Evolutionary conservation across 495 filamentous ascomycete species (phyloP), one percentile per base, ranked within the genome.

Genomic region (Gamarada debralockiae): DNA sequence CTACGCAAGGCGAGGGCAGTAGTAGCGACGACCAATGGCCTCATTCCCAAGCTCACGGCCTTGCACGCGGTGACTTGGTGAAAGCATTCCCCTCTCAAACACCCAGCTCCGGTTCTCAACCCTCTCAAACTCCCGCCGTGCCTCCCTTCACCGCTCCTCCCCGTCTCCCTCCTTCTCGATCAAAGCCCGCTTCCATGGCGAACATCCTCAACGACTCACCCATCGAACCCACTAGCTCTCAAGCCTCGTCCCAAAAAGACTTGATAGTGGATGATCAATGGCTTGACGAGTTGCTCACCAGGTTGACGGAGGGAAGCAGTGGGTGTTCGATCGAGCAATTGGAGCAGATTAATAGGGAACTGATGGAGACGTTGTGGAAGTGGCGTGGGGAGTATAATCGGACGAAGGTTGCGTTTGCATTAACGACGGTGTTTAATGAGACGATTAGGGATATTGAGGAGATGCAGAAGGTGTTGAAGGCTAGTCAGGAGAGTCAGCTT

Each of bases 311-410:
- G 14, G 75, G 77, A 25, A 88, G 87, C 7, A 85, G 84, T 37
- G 91, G 91, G 0, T 91, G 83, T 69, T 86, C 82, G 1, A 84
- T 98, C 34, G 93, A 97, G 69, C 95, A 98, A 65, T 75, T 98
- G 24, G 92, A 97, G 71, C 92, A 96, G 66, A 81, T 95, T 64
- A 89, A 90, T 64, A 83, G 91, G n/a, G 82, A 81, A 50, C 69
- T 96, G 61, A 97, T 97, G 92, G 85, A 91, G 53, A 79, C 81
- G 37, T 73, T 97, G 13, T 98, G 93, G 93, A 78, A 74, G 52
- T 76, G 73, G 50, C 79, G 89, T 36, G 76, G 79, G 48, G 84
- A 95, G 59, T 92, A 85, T 78, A 89, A 97, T 67, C 80, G 93
- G 15, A 85, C 79, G 60, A 70, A 69, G 47, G 89, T 97, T 10